A percentile compares a stretch with the other conserved stretches of the same genome.
Evolutionary conservation across 1,139 yeast genomes (phyloP).

Genomic region (Meyerozyma sp.): DNA sequence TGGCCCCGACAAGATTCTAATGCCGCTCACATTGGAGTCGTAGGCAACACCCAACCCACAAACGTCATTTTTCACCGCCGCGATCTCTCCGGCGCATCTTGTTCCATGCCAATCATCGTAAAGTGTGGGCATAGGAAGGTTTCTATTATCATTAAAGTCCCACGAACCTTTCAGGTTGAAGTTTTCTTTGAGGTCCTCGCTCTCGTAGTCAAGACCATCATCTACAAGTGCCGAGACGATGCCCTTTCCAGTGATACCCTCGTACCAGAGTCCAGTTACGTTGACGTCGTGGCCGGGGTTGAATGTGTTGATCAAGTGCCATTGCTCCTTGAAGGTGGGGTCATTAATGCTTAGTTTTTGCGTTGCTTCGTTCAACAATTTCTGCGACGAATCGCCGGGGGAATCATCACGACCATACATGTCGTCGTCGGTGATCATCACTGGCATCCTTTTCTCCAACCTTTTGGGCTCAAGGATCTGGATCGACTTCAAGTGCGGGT

Average conservation of each 20-base stretch:
- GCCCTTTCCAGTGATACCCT: constrained; percentile 77
- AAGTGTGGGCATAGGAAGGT: constrained; percentile 74
- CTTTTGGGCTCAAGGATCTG: constrained; percentile 47
- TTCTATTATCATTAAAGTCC: constrained; percentile 80
- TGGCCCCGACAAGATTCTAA: constrained; percentile 78
- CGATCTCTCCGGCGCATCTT: constrained; percentile 97
- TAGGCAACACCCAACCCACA: constrained; percentile 97
- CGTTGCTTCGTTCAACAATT: constrained; percentile 37
- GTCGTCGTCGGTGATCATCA: constrained; percentile 16
- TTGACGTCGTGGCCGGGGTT: constrained; percentile 83
- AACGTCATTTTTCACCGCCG: constrained; percentile 77
- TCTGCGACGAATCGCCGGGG: constrained; percentile 44
- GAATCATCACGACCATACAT: constrained; percentile 8
- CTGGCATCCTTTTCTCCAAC: constrained; percentile 44
- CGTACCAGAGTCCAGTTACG: constrained; percentile 80
- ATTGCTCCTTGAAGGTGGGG: constrained; percentile 76
- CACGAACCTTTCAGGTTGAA: constrained; percentile 76
- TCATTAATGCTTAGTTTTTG: constrained; percentile 65
- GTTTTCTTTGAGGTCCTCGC: constrained; percentile 64
- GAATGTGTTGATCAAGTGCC: constrained; percentile 79
- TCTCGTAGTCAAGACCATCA: constrained; percentile 86
- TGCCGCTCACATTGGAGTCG: constrained; percentile 80
- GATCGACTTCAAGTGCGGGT: constrained; percentile 33
- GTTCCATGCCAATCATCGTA: constrained; percentile 94
- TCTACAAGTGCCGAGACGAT: constrained; percentile 85